Evolutionary conservation across 2,329 filamentous ascomycete species (phyloP), one percentile per base, ranked within the genome.

Genomic region (Cercospora zeina): DNA sequence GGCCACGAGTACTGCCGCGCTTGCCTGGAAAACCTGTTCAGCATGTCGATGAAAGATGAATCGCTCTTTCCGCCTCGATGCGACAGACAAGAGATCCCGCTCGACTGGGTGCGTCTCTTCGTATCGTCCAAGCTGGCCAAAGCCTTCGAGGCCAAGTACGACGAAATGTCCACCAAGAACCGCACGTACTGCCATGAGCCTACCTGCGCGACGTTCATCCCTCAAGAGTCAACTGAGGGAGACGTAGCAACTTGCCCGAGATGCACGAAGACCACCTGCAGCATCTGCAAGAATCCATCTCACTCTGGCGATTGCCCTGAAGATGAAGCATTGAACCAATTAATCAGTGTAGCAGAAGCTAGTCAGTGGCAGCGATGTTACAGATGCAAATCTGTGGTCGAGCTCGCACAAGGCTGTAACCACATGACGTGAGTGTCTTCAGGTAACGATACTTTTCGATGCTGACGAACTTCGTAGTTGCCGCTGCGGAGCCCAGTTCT

Each of bases 1-100:
- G 42, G 63, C 0, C 82, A 87, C 64, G 67, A 77, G 2, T 87
- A 85, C 70, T 87, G 85, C 66, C 69, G 70, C 0, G 64, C 64
- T 0, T 87, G 85, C 67, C 65, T 87, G 0, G 67, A 67, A 1
- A 59, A 63, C 0, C 76, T 85, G 0, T 82, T 86, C 68, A n/a
- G 62, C 1, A 58, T 69, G 0, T 75, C 81, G 0, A 75, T 82
- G 21, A 72, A 61, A 0, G 81, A 85, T 63, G 81, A 86, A 59
- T 75, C 78, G 0, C 67, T 83, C 0, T 87, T 85, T 61, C 85
- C 84, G 0, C 83, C 84, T 0, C 76, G 77, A 1, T 87, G 84
- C 72, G 86, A 84, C 67, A 62, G 67, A 0, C 65, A 78, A 27
- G 61, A 69, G 0, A 81, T 87, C 4, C 70, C 77, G 0, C 54